These are phyloP conservation scores for Multifurca ochricompacta DNA, from an alignment of 768 basidiomycete species.

Conservation along the genomic window DNA sequence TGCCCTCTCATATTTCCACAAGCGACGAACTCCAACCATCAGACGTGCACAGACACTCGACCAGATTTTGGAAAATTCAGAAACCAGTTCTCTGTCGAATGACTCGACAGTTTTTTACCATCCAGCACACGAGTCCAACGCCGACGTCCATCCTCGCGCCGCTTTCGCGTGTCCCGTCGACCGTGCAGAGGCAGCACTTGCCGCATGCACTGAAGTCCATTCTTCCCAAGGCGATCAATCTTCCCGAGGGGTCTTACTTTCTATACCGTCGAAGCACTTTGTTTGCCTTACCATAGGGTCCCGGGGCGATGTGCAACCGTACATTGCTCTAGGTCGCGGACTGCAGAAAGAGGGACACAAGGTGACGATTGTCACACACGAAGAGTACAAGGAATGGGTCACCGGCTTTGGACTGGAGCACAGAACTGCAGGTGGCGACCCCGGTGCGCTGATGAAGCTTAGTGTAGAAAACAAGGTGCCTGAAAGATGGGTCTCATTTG, in stretches of 20 bases:
- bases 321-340: slow-evolving; percentile 37
- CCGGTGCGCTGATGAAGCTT: slow-evolving; percentile 60
- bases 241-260: slow-evolving; percentile 33
- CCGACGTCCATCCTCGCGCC: slow-evolving; percentile 39
- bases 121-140: background rate
- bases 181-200: slow-evolving; percentile 27
- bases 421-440: slow-evolving; percentile 60
- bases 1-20: background rate
- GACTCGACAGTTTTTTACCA: background rate
- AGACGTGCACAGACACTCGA: background rate
- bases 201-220: slow-evolving; percentile 26
- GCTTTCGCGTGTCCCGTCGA: slow-evolving; percentile 35
- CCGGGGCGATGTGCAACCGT: slow-evolving; percentile 45
- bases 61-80: background rate
- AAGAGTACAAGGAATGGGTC: slow-evolving; percentile 47
- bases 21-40: background rate
- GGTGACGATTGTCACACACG: slow-evolving; percentile 42
- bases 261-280: slow-evolving; percentile 41
- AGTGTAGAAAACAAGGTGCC: slow-evolving; percentile 39
- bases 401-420: slow-evolving; percentile 51
- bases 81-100: background rate
- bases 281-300: slow-evolving; percentile 62
- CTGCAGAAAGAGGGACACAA: slow-evolving; percentile 37
- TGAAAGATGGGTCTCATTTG: background rate
- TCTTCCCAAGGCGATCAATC: slow-evolving; percentile 44